Conservation (phyloP, 805 yeast genomes). For the Yueomyces sp. region DNA sequence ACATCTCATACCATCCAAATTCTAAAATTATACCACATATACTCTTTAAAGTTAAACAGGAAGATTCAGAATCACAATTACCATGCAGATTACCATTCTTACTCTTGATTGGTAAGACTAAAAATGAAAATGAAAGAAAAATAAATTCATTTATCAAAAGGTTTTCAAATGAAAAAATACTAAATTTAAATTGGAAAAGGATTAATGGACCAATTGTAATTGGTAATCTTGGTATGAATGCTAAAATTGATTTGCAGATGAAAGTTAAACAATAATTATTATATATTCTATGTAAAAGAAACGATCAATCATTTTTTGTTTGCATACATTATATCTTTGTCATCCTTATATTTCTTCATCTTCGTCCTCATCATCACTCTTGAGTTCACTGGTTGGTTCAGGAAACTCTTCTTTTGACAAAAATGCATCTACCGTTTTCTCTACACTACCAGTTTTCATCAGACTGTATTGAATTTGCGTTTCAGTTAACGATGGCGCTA, state of each 20-base stretch:
- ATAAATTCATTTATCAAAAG: neutral
- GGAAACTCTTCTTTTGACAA: slow-evolving; percentile 51
- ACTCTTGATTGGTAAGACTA: neutral
- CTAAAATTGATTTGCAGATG: no score
- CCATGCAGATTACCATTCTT: neutral
- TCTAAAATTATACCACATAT: neutral
- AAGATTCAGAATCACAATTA: no score
- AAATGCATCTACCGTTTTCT: slow-evolving; percentile 58
- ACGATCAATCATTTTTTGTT: no score
- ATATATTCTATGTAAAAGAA: no score
- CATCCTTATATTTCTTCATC: neutral
- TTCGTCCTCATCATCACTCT: neutral
- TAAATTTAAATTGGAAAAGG: no score
- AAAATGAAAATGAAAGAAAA: neutral
- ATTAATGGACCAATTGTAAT: no score
- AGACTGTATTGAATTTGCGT: slow-evolving; percentile 67
- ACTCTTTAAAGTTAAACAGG: neutral
- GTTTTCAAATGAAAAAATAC: no score
- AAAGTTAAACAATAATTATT: no score
- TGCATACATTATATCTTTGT: no score
- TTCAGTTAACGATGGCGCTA: slow-evolving; percentile 60
- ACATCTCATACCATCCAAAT: neutral
- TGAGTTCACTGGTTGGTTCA: slow-evolving; percentile 29
- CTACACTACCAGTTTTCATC: slow-evolving; percentile 67
- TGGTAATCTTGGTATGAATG: no score